Conservation (phyloP, 345 rosid species). For the Gossypium australe region DNA sequence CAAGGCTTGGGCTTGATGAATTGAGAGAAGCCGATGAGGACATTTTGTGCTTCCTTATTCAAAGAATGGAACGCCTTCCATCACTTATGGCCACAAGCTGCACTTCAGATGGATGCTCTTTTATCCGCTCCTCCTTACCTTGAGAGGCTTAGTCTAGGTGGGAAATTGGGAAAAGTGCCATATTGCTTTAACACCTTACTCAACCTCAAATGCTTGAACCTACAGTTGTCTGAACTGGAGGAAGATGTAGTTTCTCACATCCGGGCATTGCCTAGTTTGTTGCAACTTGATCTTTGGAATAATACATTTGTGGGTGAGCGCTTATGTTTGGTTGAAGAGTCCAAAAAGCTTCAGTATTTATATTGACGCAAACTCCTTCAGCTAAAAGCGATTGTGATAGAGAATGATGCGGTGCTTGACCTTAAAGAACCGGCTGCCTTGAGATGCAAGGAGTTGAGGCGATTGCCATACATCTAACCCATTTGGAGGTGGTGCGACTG, state of each 20-base stretch:
- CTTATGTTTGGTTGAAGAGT: slow-evolving; percentile 22
- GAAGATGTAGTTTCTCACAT: slow-evolving; percentile 17
- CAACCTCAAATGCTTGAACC: slow-evolving; percentile 1
- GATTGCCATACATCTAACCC: neutral
- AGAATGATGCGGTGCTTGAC: slow-evolving; percentile 15
- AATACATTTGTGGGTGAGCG: slow-evolving; percentile 11
- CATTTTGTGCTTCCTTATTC: slow-evolving; percentile 17
- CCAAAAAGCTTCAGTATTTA: slow-evolving; percentile 20
- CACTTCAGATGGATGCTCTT: neutral
- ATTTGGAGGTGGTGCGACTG: no score
- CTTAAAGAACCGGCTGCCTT: slow-evolving; percentile 5
- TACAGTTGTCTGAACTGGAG: slow-evolving; percentile 25
- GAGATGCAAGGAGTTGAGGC: slow-evolving; percentile 5
- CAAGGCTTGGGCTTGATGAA: slow-evolving; percentile 18
- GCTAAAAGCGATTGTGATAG: slow-evolving; percentile 17
- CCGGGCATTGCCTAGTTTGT: slow-evolving; percentile 27
- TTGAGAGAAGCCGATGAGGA: slow-evolving; percentile 18
- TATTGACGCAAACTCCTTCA: neutral
- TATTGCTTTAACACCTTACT: slow-evolving; percentile 25
- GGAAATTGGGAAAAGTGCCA: slow-evolving; percentile 31
- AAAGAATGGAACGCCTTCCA: neutral
- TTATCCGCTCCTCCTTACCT: slow-evolving; percentile 13
- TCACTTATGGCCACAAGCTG: neutral
- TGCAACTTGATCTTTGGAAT: neutral
- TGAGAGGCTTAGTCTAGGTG: slow-evolving; percentile 25